Conservation (phyloP, 2,329 filamentous ascomycete species). For the Fusarium musae region DNA sequence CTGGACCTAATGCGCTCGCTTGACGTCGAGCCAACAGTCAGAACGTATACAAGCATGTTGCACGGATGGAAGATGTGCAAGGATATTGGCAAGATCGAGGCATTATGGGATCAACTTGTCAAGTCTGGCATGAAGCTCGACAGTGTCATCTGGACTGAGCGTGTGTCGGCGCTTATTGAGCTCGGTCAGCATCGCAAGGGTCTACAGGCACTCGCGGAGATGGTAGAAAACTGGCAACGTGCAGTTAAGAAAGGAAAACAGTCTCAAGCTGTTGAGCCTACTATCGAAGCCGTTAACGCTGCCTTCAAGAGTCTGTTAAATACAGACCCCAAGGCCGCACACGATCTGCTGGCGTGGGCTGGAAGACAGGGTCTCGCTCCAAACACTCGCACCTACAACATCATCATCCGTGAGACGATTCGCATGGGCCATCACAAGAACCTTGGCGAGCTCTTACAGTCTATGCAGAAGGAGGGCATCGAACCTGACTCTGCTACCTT, state of each 20-base stretch:
- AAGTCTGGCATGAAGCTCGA: slow-evolving; percentile 70
- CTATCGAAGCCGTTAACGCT: slow-evolving; percentile 74
- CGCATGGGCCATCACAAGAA: slow-evolving; percentile 59
- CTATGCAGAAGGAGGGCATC: slow-evolving; percentile 68
- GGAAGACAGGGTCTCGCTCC: slow-evolving; percentile 64
- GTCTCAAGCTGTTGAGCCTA: slow-evolving; percentile 63
- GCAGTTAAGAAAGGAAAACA: slow-evolving; percentile 47
- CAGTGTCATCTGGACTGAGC: slow-evolving; percentile 73
- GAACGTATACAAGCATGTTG: slow-evolving; percentile 79
- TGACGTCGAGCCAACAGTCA: slow-evolving; percentile 67
- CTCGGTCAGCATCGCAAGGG: slow-evolving; percentile 64
- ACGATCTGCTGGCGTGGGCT: slow-evolving; percentile 69
- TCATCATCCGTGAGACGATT: slow-evolving; percentile 71
- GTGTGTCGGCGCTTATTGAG: slow-evolving; percentile 73
- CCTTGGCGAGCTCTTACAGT: slow-evolving; percentile 62
- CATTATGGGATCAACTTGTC: slow-evolving; percentile 74
- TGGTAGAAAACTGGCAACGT: slow-evolving; percentile 69
- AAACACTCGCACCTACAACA: slow-evolving; percentile 73
- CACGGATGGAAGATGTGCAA: slow-evolving; percentile 72
- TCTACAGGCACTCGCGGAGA: slow-evolving; percentile 72
- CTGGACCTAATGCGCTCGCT: slow-evolving; percentile 57
- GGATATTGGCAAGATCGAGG: slow-evolving; percentile 69
- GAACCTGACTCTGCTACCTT: slow-evolving; percentile 75
- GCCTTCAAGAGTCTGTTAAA: slow-evolving; percentile 72
- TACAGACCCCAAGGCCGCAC: slow-evolving; percentile 60